Conservation (phyloP, 345 rosid genomes). For the Angophora floribunda region DNA sequence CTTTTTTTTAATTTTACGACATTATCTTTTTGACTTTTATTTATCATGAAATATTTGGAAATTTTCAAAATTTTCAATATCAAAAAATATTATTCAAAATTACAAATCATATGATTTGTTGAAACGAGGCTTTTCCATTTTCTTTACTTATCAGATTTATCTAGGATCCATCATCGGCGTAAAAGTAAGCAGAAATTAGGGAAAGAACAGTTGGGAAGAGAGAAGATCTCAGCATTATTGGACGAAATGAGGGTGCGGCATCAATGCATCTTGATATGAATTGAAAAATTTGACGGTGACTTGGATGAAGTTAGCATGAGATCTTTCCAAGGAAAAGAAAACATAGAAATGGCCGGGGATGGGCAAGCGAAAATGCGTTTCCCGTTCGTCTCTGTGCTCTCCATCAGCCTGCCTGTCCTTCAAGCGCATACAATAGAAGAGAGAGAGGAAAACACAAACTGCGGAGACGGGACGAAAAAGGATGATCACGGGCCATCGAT, state of each 20-base stretch:
- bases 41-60: too few species aligned
- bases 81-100: too few species aligned
- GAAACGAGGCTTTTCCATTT: not conserved
- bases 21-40: too few species aligned
- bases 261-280: not conserved
- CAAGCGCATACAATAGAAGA: not conserved
- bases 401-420: too few species aligned
- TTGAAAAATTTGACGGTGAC: not conserved
- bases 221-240: not conserved
- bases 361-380: not conserved
- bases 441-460: not conserved
- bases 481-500: not conserved
- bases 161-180: too few species aligned
- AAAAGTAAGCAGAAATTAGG: not conserved
- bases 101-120: not conserved
- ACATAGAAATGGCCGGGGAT: not conserved
- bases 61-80: too few species aligned
- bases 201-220: not conserved
- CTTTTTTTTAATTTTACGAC: too few species aligned
- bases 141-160: too few species aligned
- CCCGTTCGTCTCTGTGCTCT: not conserved
- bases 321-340: not conserved
- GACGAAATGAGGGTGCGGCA: not conserved
- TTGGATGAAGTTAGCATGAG: not conserved
- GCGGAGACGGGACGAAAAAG: not conserved